Conservation (phyloP, 495 filamentous ascomycete genomes). For the Aspergillus heteromorphus region DNA sequence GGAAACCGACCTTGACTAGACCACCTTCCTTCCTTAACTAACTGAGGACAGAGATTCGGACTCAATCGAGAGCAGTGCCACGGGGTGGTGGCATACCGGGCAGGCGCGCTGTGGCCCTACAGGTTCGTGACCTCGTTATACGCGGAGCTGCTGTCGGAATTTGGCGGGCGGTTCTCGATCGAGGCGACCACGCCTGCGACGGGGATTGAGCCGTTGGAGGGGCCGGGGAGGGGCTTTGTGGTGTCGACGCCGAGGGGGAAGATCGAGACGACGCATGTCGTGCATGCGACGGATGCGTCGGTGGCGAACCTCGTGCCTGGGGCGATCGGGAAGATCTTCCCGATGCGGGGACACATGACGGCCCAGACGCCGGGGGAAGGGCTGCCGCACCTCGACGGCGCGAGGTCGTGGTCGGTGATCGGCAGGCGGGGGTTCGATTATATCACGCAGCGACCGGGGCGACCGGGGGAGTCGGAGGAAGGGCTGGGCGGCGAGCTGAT, state of each 20-base stretch:
- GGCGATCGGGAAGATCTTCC: constrained; percentile 67
- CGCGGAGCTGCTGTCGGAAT: constrained; percentile 44
- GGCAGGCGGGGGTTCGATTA: constrained; percentile 73
- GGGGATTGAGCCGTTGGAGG: constrained; percentile 6
- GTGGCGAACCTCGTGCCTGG: constrained; percentile 65
- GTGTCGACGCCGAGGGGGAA: constrained; percentile 60
- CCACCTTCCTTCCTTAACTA: too few species aligned
- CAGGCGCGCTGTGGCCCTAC: constrained; percentile 68
- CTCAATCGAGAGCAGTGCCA: not conserved
- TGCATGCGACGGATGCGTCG: constrained; percentile 77
- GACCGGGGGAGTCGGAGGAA: constrained; percentile 12
- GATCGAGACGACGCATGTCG: constrained; percentile 52
- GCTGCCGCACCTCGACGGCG: constrained; percentile 23
- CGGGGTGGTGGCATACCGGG: constrained; percentile 40
- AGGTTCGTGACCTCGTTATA: constrained; percentile 67
- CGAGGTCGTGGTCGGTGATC: constrained; percentile 35
- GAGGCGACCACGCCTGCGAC: constrained; percentile 70
- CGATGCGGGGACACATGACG: constrained; percentile 65
- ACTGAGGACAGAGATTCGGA: not conserved
- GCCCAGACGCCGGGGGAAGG: constrained; percentile 53
- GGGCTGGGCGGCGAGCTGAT: constrained; percentile 52
- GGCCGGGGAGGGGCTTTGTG: constrained; percentile 13
- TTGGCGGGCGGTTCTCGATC: constrained; percentile 51
- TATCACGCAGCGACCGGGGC: constrained; percentile 58
- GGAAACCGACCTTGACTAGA: too few species aligned